Base-by-base conservation (phyloP, 768 basidiomycete genomes). In the Mycena leptocephala region DNA sequence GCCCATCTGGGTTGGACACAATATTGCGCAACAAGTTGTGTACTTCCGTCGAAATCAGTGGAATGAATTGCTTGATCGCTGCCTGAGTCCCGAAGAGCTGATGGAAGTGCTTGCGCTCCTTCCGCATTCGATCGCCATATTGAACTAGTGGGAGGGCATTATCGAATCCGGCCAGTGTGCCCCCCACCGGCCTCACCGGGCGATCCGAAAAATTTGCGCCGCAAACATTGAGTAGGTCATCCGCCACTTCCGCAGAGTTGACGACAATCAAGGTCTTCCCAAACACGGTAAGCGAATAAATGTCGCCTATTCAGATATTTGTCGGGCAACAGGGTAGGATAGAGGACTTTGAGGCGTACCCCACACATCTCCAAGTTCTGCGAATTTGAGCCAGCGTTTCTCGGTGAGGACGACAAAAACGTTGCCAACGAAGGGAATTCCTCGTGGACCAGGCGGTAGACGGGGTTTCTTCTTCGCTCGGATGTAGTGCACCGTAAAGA, bases 101-200 rank as follows among this genome's bases (percentile, higher is more conserved):
- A 58, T 75, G 76, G n/a, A 74, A 79, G 2, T 72, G 56, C 53
- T 75, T 78, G 18, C 80, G 71, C 55, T 78, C 75, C 4, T 37
- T 70, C n/a, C 70, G 70, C 14, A 77, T 67, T 5, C 59, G 70
- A 10, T 69, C 63, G 5, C 80, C 79, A 33, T 80, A 79, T 5
- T 71, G 73, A 13, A 59, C 32, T 11, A 80, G 55, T 10, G 66
- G 39, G 22, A 76, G 30, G 3, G n/a, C 55, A 37, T 79, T 76
- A n/a, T 76, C 63, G 72, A 77, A 80, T 1, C 81, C 81, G 13
- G 77, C 37, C 9, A 82, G 76, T 43, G 13, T 24, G 8, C 58
- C 58, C 28, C 33, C 33, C 28, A 61, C 16, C 10, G 22, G 33
- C 13, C 3, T 14, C 58, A 61, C 58, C 22, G 58, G 58, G 33